Percentiles rank a stretch among this genome's conserved stretches.
Conservation (phyloP, 2,329 filamentous ascomycete genomes). For the Diplodia mutila region DNA sequence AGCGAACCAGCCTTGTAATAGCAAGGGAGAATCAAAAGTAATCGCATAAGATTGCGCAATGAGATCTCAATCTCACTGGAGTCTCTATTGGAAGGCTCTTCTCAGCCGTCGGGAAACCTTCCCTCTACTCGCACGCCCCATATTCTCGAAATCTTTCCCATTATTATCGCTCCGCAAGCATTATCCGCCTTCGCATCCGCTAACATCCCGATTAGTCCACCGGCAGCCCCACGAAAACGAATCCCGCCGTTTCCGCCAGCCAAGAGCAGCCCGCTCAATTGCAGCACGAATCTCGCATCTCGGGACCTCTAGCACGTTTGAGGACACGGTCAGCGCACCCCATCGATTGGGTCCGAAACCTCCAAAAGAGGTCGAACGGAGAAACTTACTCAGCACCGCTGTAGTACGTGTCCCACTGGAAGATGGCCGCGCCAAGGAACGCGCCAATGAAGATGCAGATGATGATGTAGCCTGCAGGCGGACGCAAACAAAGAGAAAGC, state of each 20-base stretch:
- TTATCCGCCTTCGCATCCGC: neutral
- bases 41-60: neutral
- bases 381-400: slow-evolving; percentile 35
- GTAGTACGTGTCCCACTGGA: slow-evolving; percentile 64
- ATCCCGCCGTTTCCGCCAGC: neutral
- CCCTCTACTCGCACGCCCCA: neutral
- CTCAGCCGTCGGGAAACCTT: neutral
- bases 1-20: too few relatives aligned
- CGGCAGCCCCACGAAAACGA: neutral
- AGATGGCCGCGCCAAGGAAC: slow-evolving; percentile 72
- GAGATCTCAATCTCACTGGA: neutral
- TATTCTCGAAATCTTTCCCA: neutral
- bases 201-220: neutral
- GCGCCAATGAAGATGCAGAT: slow-evolving; percentile 80
- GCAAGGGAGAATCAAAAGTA: neutral
- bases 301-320: slow-evolving; percentile 1
- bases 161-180: neutral
- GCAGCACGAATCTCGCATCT: slow-evolving; percentile 20
- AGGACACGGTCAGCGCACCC: neutral
- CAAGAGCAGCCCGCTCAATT: slow-evolving; percentile 2
- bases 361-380: neutral
- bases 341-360: neutral
- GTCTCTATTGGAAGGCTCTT: neutral
- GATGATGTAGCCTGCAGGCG: slow-evolving; percentile 64
- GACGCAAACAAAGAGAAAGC: neutral